Conservation (phyloP, 352 stramenopile genomes). For the Phytophthora capsici region DNA sequence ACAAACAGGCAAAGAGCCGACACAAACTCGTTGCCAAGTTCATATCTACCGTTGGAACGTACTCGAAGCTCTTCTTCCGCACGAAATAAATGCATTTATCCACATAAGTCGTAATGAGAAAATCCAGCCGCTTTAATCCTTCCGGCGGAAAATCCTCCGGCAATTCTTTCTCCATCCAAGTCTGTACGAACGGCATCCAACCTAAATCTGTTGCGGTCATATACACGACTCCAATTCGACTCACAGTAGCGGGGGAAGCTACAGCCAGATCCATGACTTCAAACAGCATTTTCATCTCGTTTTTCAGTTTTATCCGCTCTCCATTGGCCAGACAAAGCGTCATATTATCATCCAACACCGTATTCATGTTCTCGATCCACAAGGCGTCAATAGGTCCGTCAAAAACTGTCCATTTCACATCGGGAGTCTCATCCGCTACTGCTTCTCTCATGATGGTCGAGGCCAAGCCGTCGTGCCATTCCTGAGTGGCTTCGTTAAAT, state of each 20-base stretch:
- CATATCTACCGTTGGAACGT: conserved; percentile 91
- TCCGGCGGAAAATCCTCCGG: conserved; percentile 48
- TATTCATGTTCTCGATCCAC: conserved; percentile 98
- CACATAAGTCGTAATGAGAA: conserved; percentile 68
- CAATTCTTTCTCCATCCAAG: conserved; percentile 83
- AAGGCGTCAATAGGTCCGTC: conserved; percentile 95
- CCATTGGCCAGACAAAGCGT: conserved; percentile 94
- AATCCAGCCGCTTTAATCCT: conserved; percentile 45
- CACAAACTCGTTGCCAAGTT: conserved; percentile 89
- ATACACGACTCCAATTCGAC: conserved; percentile 79
- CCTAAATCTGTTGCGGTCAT: conserved; percentile 88
- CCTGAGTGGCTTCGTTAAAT: conserved; percentile 90
- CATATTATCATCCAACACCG: conserved; percentile 96
- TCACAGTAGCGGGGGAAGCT: conserved; percentile 91
- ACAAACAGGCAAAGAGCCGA: conserved; percentile 84
- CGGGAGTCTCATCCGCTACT: conserved; percentile 64
- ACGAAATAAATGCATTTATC: conserved; percentile 82
- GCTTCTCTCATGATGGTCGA: conserved; percentile 85
- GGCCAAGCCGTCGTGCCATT: conserved; percentile 85
- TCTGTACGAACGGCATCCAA: conserved; percentile 91
- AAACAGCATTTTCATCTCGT: conserved; percentile 95
- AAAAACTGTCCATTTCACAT: conserved; percentile 93
- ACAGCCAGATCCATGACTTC: conserved; percentile 94
- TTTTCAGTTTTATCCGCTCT: conserved; percentile 90
- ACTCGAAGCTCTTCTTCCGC: conserved; percentile 77